These are phyloP conservation scores for Aspergillus uvarum DNA, from an alignment of 2,329 filamentous ascomycete genomes.

Conservation along the genomic window DNA sequence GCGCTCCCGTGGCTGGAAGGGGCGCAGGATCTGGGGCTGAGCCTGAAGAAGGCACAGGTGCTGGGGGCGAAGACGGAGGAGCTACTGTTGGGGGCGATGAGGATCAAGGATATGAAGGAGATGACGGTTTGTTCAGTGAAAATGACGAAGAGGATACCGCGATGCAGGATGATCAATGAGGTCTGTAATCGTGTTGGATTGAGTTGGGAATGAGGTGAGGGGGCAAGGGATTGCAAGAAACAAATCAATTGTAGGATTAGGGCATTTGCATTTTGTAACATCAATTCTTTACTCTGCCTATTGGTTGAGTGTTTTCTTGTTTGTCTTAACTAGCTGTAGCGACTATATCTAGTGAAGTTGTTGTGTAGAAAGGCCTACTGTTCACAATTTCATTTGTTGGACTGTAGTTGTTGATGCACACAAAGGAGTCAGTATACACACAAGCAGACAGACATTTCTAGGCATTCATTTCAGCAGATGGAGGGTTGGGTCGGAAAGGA, in stretches of 20 bases:
- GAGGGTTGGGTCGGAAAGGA: no score
- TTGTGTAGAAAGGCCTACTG: not conserved
- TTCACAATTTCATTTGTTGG: no score
- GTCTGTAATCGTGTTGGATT: not conserved
- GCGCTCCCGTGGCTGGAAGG: constrained; percentile 17
- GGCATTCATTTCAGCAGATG: no score
- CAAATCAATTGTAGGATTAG: constrained; percentile 9
- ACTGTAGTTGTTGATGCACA: no score
- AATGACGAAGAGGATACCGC: constrained; percentile 32
- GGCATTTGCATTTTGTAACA: constrained; percentile 10
- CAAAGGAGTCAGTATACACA: no score
- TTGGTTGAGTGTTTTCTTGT: constrained; percentile 8
- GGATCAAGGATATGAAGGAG: constrained; percentile 26
- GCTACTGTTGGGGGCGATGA: constrained; percentile 18
- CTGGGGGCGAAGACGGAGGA: constrained; percentile 16
- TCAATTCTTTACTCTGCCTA: constrained; percentile 17
- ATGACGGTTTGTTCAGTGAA: constrained; percentile 42
- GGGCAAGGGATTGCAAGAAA: not conserved
- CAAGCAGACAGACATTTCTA: no score
- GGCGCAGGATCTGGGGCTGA: not conserved
- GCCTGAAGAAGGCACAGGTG: not conserved
- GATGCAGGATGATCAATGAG: constrained; percentile 37
- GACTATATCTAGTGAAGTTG: not conserved
- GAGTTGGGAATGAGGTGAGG: not conserved
- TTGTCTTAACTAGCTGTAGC: constrained; percentile 11